Conservation (phyloP, 202 grass and related monocot species). For the Elaeis oleifera region DNA sequence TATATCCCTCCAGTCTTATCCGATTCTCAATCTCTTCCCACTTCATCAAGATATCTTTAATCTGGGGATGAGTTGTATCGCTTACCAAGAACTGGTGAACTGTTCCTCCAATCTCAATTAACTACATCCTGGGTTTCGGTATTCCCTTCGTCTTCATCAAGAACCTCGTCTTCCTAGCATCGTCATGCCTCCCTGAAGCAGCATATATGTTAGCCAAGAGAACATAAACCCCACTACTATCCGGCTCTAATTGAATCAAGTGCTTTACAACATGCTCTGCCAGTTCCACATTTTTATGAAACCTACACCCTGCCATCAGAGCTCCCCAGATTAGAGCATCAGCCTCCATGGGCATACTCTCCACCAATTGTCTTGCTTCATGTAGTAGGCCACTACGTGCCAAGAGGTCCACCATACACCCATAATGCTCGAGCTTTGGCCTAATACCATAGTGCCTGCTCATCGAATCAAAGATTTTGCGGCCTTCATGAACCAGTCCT, state of each 20-base stretch:
- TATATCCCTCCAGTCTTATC: slow-evolving; percentile 50
- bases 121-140: slow-evolving; percentile 59
- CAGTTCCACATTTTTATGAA: slow-evolving; percentile 55
- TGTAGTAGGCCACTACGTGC: slow-evolving; percentile 49
- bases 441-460: slow-evolving; percentile 34
- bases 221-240: slow-evolving; percentile 60
- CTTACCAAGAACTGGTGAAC: slow-evolving; percentile 56
- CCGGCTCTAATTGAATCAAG: slow-evolving; percentile 56
- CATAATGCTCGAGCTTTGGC: slow-evolving; percentile 65
- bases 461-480: slow-evolving; percentile 52
- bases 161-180: slow-evolving; percentile 43
- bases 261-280: slow-evolving; percentile 45
- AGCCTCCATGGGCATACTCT: slow-evolving; percentile 67
- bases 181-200: slow-evolving; percentile 41
- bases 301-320: slow-evolving; percentile 64
- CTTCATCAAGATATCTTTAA: slow-evolving; percentile 52
- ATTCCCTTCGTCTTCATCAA: slow-evolving; percentile 47
- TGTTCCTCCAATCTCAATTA: slow-evolving; percentile 52
- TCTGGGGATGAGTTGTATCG: slow-evolving; percentile 43
- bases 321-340: slow-evolving; percentile 68
- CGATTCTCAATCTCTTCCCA: slow-evolving; percentile 52
- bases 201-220: slow-evolving; percentile 59
- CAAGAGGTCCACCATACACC: slow-evolving; percentile 65
- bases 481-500: slow-evolving; percentile 50
- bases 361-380: slow-evolving; percentile 42